Conservation (phyloP, 2,329 filamentous ascomycete species). For the Myriangium duriaei region DNA sequence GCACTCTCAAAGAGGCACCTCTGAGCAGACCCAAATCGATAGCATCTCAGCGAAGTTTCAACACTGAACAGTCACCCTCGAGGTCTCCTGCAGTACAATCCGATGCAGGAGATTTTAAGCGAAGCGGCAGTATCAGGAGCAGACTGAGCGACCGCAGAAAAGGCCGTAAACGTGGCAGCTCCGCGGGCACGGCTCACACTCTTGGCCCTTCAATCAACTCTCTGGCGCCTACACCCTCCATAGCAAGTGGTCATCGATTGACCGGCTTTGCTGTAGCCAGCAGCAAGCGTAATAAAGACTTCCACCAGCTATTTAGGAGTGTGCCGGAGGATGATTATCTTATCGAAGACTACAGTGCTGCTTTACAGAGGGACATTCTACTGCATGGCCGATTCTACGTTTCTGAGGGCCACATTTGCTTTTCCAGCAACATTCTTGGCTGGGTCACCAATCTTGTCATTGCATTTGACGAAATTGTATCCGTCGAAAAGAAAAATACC, state of each 20-base stretch:
- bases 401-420: conserved; percentile 93
- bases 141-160: conserved; percentile 38
- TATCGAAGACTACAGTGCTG: conserved; percentile 97
- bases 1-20: conserved; percentile 21
- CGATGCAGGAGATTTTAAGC: conserved; percentile 38
- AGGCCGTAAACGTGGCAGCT: conserved; percentile 72
- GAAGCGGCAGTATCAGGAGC: conserved; percentile 39
- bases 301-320: conserved; percentile 85
- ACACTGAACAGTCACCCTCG: conserved; percentile 53
- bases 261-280: conserved; percentile 94
- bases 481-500: conserved; percentile 92
- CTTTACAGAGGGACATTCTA: conserved; percentile 87
- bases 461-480: conserved; percentile 94
- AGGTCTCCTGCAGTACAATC: conserved; percentile 55
- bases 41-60: conserved; percentile 23
- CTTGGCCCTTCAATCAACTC: conserved; percentile 61
- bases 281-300: conserved; percentile 91
- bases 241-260: conserved; percentile 52
- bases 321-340: conserved; percentile 96
- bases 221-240: conserved; percentile 32
- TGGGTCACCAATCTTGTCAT: conserved; percentile 97
- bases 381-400: conserved; percentile 90
- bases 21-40: conserved; percentile 28
- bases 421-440: conserved; percentile 96
- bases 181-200: conserved; percentile 48